Conservation (phyloP, 768 basidiomycete genomes). For the Cytidiella melzeri region DNA sequence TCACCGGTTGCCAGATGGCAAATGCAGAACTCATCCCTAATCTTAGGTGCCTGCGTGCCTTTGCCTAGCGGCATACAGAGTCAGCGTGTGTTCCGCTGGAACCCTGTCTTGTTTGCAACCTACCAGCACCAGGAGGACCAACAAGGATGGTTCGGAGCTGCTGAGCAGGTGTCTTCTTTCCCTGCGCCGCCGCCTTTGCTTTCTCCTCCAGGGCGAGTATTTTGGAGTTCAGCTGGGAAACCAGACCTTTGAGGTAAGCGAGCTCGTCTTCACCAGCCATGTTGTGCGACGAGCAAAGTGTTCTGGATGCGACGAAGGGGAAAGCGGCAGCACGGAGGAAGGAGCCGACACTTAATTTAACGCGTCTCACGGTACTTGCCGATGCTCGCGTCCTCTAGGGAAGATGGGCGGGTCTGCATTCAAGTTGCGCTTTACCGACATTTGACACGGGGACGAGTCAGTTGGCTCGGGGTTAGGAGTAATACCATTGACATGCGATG, state of each 20-base stretch:
- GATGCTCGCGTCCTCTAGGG: not conserved
- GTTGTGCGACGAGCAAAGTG: slow-evolving; percentile 7
- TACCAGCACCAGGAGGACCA: slow-evolving; percentile 96
- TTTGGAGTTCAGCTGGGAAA: slow-evolving; percentile 86
- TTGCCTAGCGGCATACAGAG: slow-evolving; percentile 58
- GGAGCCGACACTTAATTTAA: not conserved
- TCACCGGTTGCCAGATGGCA: slow-evolving; percentile 99
- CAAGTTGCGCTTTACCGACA: no score
- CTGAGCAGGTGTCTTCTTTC: slow-evolving; percentile 56
- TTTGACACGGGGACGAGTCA: no score
- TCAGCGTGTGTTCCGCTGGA: not conserved
- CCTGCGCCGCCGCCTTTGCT: slow-evolving; percentile 40
- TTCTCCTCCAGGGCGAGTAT: slow-evolving; percentile 73
- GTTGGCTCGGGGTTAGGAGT: no score
- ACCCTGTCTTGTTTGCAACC: slow-evolving; percentile 20
- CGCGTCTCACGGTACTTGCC: not conserved
- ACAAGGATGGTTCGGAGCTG: slow-evolving; percentile 89
- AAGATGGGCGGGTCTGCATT: no score
- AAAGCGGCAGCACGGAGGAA: not conserved
- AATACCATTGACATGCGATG: no score
- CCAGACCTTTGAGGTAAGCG: slow-evolving; percentile 91
- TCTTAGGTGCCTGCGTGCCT: slow-evolving; percentile 94
- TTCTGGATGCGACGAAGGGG: slow-evolving; percentile 1
- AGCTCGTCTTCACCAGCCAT: slow-evolving; percentile 77
- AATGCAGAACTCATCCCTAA: slow-evolving; percentile 89